phyloP scores from a whole-genome alignment of 257 asterid species.

The Solanum gandarillasii region DNA sequence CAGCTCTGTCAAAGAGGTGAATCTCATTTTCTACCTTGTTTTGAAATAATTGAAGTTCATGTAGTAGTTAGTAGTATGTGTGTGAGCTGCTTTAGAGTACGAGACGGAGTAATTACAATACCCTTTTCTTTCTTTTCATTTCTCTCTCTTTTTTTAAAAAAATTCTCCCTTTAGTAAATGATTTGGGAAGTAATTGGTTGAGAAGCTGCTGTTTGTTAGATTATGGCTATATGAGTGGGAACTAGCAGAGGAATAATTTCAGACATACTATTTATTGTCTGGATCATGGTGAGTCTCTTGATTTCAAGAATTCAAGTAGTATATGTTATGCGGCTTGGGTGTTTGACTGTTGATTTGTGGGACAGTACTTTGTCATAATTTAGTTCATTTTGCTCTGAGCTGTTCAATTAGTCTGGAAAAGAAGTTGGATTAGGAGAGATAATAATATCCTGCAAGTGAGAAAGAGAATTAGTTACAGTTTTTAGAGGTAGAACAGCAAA shows the following conservation, averaged over 20 bases:
- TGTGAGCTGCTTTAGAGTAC: constrained; percentile 2
- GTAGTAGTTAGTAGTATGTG: neutral
- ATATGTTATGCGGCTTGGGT: neutral
- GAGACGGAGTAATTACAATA: neutral
- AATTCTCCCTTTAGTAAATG: neutral
- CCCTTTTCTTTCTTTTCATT: neutral
- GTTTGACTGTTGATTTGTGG: neutral
- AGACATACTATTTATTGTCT: neutral
- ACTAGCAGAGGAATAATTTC: neutral
- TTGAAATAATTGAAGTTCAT: constrained; percentile 6
- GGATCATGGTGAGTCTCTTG: neutral
- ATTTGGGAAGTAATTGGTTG: neutral
- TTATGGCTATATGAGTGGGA: neutral
- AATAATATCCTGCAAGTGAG: neutral
- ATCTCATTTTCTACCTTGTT: neutral
- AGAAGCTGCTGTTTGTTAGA: neutral
- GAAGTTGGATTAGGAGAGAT: neutral
- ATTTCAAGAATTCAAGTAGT: neutral
- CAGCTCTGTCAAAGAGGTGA: constrained; percentile 6
- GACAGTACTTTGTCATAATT: neutral
- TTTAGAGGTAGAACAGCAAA: neutral
- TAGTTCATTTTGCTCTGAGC: constrained; percentile 1
- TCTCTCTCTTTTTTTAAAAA: neutral
- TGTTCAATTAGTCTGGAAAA: neutral
- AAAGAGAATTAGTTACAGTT: neutral